Conservation (phyloP, 2,329 filamentous ascomycete genomes). For the Penicillium palitans region DNA sequence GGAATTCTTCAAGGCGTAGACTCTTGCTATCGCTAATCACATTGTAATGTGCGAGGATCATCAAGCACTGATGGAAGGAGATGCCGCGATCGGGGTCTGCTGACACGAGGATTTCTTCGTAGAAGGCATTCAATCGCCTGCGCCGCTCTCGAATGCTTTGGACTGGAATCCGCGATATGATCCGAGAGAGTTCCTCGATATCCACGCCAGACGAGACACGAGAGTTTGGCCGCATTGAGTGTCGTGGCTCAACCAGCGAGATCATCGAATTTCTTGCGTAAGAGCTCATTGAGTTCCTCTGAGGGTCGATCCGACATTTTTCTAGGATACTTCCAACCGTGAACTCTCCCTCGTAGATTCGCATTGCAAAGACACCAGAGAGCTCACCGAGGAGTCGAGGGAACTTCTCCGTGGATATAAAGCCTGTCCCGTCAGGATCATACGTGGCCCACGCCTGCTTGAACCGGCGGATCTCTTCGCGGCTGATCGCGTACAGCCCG, state of each 20-base stretch:
- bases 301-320: constrained; percentile 66
- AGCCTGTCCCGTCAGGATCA: constrained; percentile 87
- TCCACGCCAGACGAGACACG: constrained; percentile 61
- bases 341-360: constrained; percentile 89
- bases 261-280: constrained; percentile 39
- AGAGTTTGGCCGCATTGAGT: constrained; percentile 27
- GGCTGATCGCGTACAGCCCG: constrained; percentile 83
- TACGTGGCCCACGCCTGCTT: constrained; percentile 98
- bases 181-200: constrained; percentile 70
- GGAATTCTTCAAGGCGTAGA: constrained; percentile 87
- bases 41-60: constrained; percentile 97
- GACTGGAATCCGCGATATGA: constrained; percentile 73
- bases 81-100: constrained; percentile 88
- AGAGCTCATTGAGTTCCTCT: constrained; percentile 8
- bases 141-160: constrained; percentile 72
- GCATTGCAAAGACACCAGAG: constrained; percentile 94
- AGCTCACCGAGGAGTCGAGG: constrained; percentile 82
- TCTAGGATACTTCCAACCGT: constrained; percentile 86
- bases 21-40: constrained; percentile 98
- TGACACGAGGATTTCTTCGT: constrained; percentile 91
- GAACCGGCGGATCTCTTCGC: constrained; percentile 93
- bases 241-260: constrained; percentile 19
- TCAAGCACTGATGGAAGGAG: constrained; percentile 84
- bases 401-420: constrained; percentile 85
- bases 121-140: constrained; percentile 87